A percentile compares a stretch with the other conserved stretches of the same genome.
Conservation (phyloP, 2,329 filamentous ascomycete species). For the Colletotrichum sp. region DNA sequence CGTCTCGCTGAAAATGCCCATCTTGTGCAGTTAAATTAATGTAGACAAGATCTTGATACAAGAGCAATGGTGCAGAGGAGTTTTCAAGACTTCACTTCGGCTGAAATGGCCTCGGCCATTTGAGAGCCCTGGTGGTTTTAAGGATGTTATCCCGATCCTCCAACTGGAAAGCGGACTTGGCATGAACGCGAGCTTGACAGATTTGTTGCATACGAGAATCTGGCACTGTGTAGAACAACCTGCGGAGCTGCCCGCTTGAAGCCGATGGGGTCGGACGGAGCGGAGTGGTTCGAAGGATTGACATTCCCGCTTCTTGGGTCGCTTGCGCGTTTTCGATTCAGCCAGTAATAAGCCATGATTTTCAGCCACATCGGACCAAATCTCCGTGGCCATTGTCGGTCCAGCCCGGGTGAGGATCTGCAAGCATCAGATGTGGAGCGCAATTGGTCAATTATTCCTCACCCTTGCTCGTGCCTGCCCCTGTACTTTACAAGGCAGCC, state of each 20-base stretch:
- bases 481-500: not conserved
- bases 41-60: not conserved
- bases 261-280: not conserved
- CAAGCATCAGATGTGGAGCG: not conserved
- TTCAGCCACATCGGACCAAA: not conserved
- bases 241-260: not conserved
- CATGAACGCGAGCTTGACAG: not conserved
- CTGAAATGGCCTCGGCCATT: not conserved
- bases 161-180: not conserved
- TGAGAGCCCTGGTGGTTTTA: not conserved
- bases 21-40: not conserved
- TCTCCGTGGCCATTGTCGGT: not conserved
- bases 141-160: not conserved
- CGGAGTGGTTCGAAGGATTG: not conserved
- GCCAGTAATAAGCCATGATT: not conserved
- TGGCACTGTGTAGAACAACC: not conserved
- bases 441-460: not conserved
- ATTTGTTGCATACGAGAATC: not conserved
- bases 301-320: not conserved
- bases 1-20: not conserved
- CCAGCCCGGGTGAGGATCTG: too few species aligned
- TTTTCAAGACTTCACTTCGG: not conserved
- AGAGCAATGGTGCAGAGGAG: not conserved
- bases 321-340: not conserved
- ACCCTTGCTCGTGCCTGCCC: not conserved